These are phyloP conservation scores for Castanea crenata DNA, from an alignment of 306 rosid genomes.

Conservation along the genomic window DNA sequence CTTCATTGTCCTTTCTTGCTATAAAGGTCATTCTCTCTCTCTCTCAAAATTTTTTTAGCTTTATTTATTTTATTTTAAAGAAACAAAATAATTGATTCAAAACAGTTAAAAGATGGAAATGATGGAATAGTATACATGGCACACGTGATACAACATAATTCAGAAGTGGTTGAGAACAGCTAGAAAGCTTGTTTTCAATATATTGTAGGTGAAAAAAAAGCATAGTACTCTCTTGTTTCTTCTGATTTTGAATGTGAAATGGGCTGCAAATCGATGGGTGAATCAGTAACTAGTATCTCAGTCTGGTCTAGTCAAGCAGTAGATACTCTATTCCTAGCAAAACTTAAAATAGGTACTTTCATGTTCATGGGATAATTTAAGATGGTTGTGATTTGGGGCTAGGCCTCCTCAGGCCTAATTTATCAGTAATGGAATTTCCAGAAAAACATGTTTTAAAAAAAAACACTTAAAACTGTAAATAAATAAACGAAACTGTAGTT, in stretches of 20 bases:
- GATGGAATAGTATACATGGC: conserved; percentile 22
- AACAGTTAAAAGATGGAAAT: background rate
- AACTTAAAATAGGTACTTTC: background rate
- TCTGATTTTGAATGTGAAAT: conserved; percentile 30
- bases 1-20: background rate
- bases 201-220: conserved; percentile 32
- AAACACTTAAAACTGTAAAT: too few relatives aligned
- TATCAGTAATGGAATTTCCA: background rate
- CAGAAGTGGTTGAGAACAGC: conserved; percentile 54
- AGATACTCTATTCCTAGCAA: background rate
- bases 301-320: background rate
- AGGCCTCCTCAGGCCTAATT: background rate
- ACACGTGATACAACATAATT: conserved; percentile 48
- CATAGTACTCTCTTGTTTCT: conserved; percentile 25
- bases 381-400: background rate
- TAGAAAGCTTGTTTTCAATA: conserved; percentile 21
- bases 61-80: background rate
- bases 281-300: too few relatives aligned
- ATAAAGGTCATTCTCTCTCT: background rate
- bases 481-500: background rate
- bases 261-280: background rate
- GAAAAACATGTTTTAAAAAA: background rate
- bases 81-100: background rate
- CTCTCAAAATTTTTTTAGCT: background rate
- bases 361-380: background rate